These are phyloP conservation scores for Tuber calosporum DNA, from an alignment of 495 filamentous ascomycete species.

Conservation along the genomic window DNA sequence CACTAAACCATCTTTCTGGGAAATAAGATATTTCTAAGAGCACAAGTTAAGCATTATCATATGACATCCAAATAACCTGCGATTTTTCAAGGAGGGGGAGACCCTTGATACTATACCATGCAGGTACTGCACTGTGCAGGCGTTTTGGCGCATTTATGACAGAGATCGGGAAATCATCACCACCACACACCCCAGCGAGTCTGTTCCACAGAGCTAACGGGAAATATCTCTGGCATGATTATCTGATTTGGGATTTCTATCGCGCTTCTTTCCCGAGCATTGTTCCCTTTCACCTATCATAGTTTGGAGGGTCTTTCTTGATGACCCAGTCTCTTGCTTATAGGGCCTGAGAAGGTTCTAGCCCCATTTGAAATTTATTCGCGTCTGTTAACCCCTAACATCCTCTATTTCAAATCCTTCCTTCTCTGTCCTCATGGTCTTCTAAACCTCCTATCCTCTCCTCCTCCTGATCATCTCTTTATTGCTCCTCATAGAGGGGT, in stretches of 20 bases:
- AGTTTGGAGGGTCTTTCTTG: not conserved
- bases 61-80: not conserved
- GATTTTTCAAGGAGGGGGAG: not conserved
- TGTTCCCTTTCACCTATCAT: not conserved
- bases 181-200: not conserved
- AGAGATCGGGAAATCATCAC: not conserved
- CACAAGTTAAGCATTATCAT: not conserved
- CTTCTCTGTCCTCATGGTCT: not conserved
- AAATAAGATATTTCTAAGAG: not conserved
- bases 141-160: not conserved
- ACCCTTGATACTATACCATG: not conserved
- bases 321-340: not conserved
- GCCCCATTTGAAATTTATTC: not conserved
- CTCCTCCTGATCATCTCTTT: slow-evolving; percentile 38
- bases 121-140: not conserved
- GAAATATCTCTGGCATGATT: not conserved
- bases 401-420: not conserved
- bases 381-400: not conserved
- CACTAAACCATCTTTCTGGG: not conserved
- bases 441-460: slow-evolving; percentile 35
- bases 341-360: not conserved
- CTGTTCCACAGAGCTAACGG: not conserved
- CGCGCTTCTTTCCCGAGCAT: not conserved
- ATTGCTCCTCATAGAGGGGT: slow-evolving; percentile 33
- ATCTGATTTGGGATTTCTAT: not conserved